Evolutionary conservation across 441 rosid genomes (phyloP).

Genomic region (Aquilaria agallochum): DNA sequence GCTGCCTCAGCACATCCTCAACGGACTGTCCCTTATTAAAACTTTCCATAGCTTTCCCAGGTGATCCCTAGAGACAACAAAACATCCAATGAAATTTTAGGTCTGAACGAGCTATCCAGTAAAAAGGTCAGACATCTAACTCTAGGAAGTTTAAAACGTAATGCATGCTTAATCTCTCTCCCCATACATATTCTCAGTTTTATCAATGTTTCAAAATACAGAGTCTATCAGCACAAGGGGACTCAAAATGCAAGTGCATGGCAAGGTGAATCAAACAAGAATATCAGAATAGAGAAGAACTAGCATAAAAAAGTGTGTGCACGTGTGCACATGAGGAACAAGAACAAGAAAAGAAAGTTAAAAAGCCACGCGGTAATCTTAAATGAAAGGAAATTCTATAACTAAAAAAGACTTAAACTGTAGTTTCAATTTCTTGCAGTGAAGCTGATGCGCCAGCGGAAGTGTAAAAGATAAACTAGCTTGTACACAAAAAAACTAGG

Average conservation of each 20-base stretch:
- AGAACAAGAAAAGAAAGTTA: too few species aligned
- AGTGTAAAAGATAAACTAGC: too few species aligned
- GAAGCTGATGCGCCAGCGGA: too few species aligned
- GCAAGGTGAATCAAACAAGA: background rate
- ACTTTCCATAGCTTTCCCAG: constrained; percentile 59
- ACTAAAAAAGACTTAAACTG: too few species aligned
- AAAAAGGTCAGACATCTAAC: background rate
- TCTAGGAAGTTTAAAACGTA: background rate
- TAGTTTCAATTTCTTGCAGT: too few species aligned
- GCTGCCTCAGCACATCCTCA: constrained; percentile 64
- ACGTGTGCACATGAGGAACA: too few species aligned
- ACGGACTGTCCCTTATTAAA: constrained; percentile 54
- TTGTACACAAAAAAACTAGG: too few species aligned
- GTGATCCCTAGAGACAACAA: constrained; percentile 36
- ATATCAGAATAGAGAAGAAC: background rate
- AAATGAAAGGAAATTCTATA: too few species aligned
- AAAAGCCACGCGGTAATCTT: too few species aligned
- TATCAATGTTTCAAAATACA: background rate
- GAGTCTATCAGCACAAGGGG: background rate
- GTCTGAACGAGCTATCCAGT: background rate
- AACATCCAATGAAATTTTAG: background rate
- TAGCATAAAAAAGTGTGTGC: too few species aligned
- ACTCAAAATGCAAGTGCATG: background rate
- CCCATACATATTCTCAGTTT: background rate
- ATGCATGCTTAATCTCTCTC: background rate